phyloP scores from a whole-genome alignment of 345 rosid species.

The Sonneratia caseolaris region DNA sequence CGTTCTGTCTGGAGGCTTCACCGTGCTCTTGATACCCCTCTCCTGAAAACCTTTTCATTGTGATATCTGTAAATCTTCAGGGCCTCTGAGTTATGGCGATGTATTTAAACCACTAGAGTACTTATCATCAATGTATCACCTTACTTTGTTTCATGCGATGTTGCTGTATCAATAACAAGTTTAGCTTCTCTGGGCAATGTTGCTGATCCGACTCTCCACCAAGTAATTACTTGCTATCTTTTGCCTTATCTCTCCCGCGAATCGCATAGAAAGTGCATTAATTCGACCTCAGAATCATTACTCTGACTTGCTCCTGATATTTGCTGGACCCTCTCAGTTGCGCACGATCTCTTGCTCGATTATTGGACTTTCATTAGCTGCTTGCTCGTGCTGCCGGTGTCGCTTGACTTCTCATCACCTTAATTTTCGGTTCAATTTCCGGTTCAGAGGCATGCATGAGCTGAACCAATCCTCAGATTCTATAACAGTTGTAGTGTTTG shows the following conservation, averaged over 20 bases:
- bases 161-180: background rate
- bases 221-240: background rate
- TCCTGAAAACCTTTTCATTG: background rate
- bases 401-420: too few species aligned
- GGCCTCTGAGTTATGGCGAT: background rate
- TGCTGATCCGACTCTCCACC: background rate
- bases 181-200: background rate
- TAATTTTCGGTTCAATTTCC: slow-evolving; percentile 14
- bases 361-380: slow-evolving; percentile 13
- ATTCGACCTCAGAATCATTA: slow-evolving; percentile 10
- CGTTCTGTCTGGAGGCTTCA: background rate
- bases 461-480: too few species aligned
- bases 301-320: slow-evolving; percentile 16
- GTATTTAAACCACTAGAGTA: background rate
- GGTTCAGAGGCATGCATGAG: too few species aligned
- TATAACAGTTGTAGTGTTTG: too few species aligned
- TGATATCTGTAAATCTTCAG: background rate
- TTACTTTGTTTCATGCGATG: background rate
- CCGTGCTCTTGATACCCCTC: background rate
- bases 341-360: slow-evolving; percentile 17
- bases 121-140: background rate
- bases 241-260: background rate
- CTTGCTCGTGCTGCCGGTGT: slow-evolving; percentile 11
- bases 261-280: background rate
- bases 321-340: slow-evolving; percentile 19